Evolutionary conservation across 2,329 filamentous ascomycete species (phyloP), one percentile per base, ranked within the genome.

Genomic region (Epichloe gansuensis): DNA sequence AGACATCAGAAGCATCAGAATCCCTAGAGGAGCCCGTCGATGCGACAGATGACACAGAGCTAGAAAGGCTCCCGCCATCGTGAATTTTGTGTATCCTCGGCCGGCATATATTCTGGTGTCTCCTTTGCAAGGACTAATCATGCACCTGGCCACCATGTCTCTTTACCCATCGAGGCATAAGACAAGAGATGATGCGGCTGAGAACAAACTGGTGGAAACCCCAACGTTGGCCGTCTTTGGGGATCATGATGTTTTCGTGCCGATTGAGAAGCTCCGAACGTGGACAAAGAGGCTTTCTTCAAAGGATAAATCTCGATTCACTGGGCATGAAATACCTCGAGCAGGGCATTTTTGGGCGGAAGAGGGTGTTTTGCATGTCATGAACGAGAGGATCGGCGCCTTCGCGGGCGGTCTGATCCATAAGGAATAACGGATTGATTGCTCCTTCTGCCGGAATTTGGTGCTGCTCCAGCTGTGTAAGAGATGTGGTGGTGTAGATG

Each of bases 221-320:
- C 74, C 75, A 1, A 85, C 85, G 0, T 65, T 95, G 37, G 82
- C 81, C 0, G 67, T 95, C 0, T 95, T 83, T 62, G 91, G 91
- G 1, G 80, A 84, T 49, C 73, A 77, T 4, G 91, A 97, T 65
- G 69, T 76, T 0, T 94, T 96, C 58, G 83, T 87, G 1, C 78
- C 82, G 1, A 72, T 72, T 3, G 76, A 74, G 54, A 86, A 80
- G 65, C 72, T 91, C 59, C 75, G 78, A 11, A 69, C 73, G 1
- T 95, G 91, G 91, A 72, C 73, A 9, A 68, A 70, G 42, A 75
- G 72, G 54, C 67, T 91, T 45, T 65, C 67, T 17, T 63, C 66
- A 12, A 60, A 58, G 41, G 62, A 66, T 0, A 66, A 64, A 1
- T 80, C 77, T 17, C 61, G 56, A 48, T 82, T 83, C 53, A 63